A percentile compares a stretch with the other conserved stretches of the same genome.
These are phyloP conservation scores for Delphinella strobiligena DNA, from an alignment of 2,329 filamentous ascomycete genomes.

Conservation along the genomic window DNA sequence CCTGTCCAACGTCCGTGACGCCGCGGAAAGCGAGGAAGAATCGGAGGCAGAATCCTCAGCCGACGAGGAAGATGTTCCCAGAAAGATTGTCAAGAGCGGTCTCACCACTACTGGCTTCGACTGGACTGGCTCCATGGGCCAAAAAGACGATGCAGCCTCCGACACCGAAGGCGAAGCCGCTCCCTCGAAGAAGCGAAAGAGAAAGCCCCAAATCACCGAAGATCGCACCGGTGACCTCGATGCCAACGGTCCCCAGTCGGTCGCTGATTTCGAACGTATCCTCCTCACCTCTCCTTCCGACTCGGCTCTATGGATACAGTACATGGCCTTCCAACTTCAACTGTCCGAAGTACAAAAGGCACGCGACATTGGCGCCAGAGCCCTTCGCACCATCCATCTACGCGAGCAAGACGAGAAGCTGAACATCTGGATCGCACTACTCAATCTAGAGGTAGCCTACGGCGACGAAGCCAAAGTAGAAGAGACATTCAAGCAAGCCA, in stretches of 20 bases:
- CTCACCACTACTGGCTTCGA: constrained; percentile 71
- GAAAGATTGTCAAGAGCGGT: constrained; percentile 23
- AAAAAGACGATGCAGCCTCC: constrained; percentile 40
- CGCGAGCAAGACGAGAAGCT: constrained; percentile 85
- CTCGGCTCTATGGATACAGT: constrained; percentile 87
- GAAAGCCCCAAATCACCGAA: constrained; percentile 68
- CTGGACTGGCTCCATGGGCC: constrained; percentile 56
- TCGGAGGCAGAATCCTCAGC: constrained; percentile 41
- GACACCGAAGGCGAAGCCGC: constrained; percentile 44
- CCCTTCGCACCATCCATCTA: constrained; percentile 81
- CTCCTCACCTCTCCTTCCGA: constrained; percentile 86
- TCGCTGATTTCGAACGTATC: constrained; percentile 86
- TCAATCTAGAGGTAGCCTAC: constrained; percentile 90
- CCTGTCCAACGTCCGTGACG: constrained; percentile 31
- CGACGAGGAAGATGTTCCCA: constrained; percentile 22
- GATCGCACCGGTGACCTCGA: constrained; percentile 91
- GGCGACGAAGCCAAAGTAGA: constrained; percentile 65
- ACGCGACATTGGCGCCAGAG: constrained; percentile 78
- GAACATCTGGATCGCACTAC: constrained; percentile 86
- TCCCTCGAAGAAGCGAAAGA: constrained; percentile 48
- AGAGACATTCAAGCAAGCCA: constrained; percentile 80
- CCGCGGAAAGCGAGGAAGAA: constrained; percentile 19
- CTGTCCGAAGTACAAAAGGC: constrained; percentile 81
- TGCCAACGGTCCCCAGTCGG: constrained; percentile 73
- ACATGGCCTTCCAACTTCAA: constrained; percentile 98